Percentiles rank a stretch among this genome's conserved stretches.
These are phyloP conservation scores for Ophiosphaerella korrae DNA, from an alignment of 2,329 filamentous ascomycete species.

Conservation along the genomic window DNA sequence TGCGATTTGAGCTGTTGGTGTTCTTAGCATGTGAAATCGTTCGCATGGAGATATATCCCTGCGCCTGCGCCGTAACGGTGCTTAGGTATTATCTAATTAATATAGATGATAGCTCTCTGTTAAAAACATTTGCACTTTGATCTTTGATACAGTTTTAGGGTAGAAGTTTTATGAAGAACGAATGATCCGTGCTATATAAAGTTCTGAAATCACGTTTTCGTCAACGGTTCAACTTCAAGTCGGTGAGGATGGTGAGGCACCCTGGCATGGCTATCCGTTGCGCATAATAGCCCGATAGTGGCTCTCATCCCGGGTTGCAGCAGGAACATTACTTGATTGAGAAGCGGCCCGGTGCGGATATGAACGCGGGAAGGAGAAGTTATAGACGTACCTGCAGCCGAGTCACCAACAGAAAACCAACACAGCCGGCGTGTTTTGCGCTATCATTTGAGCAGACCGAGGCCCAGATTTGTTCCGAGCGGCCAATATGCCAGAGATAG, in stretches of 20 bases:
- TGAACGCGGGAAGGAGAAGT: constrained; percentile 13
- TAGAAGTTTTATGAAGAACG: too few relatives aligned
- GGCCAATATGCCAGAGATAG: constrained; percentile 24
- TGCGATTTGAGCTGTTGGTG: neutral
- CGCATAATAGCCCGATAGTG: neutral
- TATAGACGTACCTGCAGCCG: constrained; percentile 35
- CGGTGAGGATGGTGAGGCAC: too few relatives aligned
- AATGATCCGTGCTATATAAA: too few relatives aligned
- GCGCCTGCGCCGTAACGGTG: neutral
- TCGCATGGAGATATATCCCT: neutral
- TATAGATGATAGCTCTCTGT: neutral
- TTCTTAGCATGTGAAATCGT: constrained; percentile 2
- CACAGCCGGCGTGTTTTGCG: constrained; percentile 22
- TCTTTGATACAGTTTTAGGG: too few relatives aligned
- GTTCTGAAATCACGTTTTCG: too few relatives aligned
- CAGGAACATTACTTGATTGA: neutral
- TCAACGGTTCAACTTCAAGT: neutral
- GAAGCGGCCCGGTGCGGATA: constrained; percentile 10
- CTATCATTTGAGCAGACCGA: constrained; percentile 15
- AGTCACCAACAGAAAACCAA: constrained; percentile 17
- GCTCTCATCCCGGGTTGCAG: constrained; percentile 8
- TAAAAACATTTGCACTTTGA: neutral
- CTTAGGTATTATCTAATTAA: constrained; percentile 1
- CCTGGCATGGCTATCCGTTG: neutral
- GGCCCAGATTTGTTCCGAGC: constrained; percentile 31